A percentile compares a stretch with the other conserved stretches of the same genome.
These are phyloP conservation scores for Kluyveromyces nonfermentans DNA, from an alignment of 805 yeast species.

Conservation along the genomic window DNA sequence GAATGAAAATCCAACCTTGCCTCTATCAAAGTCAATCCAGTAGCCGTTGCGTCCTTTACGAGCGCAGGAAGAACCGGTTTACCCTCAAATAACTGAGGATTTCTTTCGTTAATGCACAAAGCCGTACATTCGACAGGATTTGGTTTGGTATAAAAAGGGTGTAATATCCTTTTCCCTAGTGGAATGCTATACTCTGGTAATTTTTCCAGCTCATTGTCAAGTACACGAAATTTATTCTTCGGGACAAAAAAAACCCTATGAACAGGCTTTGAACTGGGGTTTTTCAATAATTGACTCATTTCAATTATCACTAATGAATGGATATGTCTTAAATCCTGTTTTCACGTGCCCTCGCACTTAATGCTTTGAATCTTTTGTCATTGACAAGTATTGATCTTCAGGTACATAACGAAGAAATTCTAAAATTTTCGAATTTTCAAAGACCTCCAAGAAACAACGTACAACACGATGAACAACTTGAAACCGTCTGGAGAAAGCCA, in stretches of 20 bases:
- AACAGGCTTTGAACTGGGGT: neutral
- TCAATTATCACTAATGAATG: neutral
- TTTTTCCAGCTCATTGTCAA: neutral
- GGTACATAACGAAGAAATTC: neutral
- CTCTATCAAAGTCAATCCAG: constrained; percentile 5
- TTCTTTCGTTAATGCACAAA: constrained; percentile 14
- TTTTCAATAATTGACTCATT: neutral
- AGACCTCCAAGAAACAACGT: neutral
- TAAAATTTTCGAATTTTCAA: neutral
- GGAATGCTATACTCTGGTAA: constrained; percentile 9
- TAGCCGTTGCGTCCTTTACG: constrained; percentile 5
- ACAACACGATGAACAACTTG: neutral
- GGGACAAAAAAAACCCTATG: neutral
- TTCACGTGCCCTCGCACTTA: neutral
- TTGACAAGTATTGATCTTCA: neutral
- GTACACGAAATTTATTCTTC: neutral
- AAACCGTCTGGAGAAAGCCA: neutral
- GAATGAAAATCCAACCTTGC: constrained; percentile 11
- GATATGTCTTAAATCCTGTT: neutral
- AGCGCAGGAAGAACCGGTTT: constrained; percentile 12
- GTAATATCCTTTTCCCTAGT: constrained; percentile 12
- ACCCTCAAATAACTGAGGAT: constrained; percentile 16
- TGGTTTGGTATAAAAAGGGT: constrained; percentile 22
- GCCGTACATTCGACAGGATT: constrained; percentile 15
- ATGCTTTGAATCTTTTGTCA: neutral